Conservation (phyloP, 306 rosid genomes). For the Quillaja saponaria region DNA sequence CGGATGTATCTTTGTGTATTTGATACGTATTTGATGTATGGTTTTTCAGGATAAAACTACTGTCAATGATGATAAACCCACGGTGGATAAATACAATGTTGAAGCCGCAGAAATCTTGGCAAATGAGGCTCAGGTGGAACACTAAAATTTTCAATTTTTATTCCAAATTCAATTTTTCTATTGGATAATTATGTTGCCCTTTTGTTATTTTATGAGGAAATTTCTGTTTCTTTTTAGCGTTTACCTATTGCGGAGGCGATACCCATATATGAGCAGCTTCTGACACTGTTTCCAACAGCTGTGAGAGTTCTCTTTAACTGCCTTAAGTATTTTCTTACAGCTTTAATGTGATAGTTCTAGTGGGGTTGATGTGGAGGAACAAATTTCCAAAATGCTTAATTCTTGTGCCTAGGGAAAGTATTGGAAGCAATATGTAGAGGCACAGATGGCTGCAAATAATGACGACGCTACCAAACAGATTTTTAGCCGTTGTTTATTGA, state of each 20-base stretch:
- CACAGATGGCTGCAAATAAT: constrained; percentile 79
- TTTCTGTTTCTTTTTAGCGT: constrained; percentile 49
- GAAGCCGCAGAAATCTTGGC: constrained; percentile 71
- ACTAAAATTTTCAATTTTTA: no score
- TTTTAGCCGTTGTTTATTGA: constrained; percentile 87
- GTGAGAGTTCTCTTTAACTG: constrained; percentile 55
- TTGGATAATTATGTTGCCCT: background rate
- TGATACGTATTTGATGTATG: background rate
- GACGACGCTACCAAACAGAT: constrained; percentile 90
- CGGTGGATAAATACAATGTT: constrained; percentile 60
- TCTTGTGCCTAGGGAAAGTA: constrained; percentile 70
- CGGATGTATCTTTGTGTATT: no score
- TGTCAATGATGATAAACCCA: constrained; percentile 17
- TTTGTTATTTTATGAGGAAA: background rate
- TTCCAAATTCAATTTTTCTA: constrained; percentile 7
- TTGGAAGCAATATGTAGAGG: constrained; percentile 99
- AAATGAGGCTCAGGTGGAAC: constrained; percentile 64
- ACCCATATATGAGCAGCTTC: constrained; percentile 83
- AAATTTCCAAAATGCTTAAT: constrained; percentile 7
- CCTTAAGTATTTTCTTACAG: constrained; percentile 9
- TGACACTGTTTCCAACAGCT: constrained; percentile 74
- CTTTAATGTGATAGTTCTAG: background rate
- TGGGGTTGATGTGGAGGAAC: constrained; percentile 2
- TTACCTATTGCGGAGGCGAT: constrained; percentile 84
- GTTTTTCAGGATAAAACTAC: constrained; percentile 37